phyloP scores from a whole-genome alignment of 208 protist genomes.

The Acanthamoeba royreba region DNA sequence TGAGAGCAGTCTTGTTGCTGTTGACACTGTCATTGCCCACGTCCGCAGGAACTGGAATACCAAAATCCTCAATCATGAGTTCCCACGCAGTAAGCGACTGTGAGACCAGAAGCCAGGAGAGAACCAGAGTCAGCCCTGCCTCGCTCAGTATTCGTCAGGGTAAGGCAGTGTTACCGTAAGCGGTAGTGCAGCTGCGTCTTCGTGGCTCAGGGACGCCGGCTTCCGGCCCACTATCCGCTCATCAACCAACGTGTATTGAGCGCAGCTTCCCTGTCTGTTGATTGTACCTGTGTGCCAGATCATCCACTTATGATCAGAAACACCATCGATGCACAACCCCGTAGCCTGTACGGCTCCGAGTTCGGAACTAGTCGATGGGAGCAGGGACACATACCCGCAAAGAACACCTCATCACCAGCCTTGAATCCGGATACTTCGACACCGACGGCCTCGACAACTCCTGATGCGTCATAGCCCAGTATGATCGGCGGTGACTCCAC shows the following conservation, averaged over 20 bases:
- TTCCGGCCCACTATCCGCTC: neutral
- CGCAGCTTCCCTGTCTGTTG: neutral
- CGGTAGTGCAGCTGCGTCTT: neutral
- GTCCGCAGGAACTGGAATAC: neutral
- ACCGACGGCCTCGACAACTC: neutral
- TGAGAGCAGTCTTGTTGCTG: neutral
- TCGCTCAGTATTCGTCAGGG: too few species aligned
- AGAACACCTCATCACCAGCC: neutral
- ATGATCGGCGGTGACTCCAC: neutral
- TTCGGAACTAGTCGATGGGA: neutral
- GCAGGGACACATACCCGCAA: neutral
- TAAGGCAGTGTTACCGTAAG: neutral
- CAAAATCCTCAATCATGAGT: neutral
- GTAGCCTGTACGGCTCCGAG: too few species aligned
- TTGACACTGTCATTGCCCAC: neutral
- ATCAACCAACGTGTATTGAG: neutral
- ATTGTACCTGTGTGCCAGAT: neutral
- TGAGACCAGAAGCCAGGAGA: neutral
- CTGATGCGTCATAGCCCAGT: neutral
- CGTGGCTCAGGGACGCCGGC: neutral
- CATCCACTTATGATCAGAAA: too few species aligned
- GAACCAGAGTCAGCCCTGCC: too few species aligned
- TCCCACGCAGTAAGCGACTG: conserved; percentile 17
- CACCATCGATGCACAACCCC: too few species aligned
- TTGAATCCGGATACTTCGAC: neutral